Conservation (phyloP, 805 yeast species). For the Wickerhamiella cacticola region DNA sequence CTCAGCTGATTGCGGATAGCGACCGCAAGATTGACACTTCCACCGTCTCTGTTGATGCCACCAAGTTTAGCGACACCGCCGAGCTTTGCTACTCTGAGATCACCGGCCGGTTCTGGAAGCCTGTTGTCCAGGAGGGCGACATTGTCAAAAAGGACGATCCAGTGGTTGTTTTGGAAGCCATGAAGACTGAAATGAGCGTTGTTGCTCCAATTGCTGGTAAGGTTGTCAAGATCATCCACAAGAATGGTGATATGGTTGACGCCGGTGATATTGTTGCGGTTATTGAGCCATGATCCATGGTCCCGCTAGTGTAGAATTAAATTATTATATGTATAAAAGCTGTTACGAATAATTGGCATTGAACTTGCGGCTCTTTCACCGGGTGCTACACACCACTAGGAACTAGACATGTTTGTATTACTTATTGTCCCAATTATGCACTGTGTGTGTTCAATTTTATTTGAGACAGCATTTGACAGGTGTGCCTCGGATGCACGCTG, state of each 20-base stretch:
- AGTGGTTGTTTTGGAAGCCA: conserved; percentile 84
- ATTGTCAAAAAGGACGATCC: conserved; percentile 62
- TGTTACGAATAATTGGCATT: background rate
- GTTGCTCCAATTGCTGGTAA: conserved; percentile 40
- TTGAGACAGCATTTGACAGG: too few relatives aligned
- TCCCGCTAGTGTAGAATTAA: background rate
- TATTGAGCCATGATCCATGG: conserved; percentile 34
- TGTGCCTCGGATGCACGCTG: too few relatives aligned
- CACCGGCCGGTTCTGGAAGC: conserved; percentile 94
- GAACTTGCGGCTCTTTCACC: background rate
- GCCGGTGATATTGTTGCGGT: conserved; percentile 94
- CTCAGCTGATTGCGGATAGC: conserved; percentile 53
- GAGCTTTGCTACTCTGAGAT: conserved; percentile 83
- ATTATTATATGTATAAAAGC: background rate
- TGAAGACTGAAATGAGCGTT: conserved; percentile 96
- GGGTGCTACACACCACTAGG: too few relatives aligned
- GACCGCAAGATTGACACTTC: conserved; percentile 25
- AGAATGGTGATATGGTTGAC: conserved; percentile 91
- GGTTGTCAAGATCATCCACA: conserved; percentile 38
- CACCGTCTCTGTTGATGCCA: conserved; percentile 31
- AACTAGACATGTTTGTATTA: too few relatives aligned
- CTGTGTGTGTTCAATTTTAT: too few relatives aligned
- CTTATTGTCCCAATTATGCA: too few relatives aligned
- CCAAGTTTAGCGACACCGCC: conserved; percentile 62
- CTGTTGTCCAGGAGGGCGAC: conserved; percentile 70